Evolutionary conservation across 306 rosid species (phyloP).

Genomic region (Corylus americana): DNA sequence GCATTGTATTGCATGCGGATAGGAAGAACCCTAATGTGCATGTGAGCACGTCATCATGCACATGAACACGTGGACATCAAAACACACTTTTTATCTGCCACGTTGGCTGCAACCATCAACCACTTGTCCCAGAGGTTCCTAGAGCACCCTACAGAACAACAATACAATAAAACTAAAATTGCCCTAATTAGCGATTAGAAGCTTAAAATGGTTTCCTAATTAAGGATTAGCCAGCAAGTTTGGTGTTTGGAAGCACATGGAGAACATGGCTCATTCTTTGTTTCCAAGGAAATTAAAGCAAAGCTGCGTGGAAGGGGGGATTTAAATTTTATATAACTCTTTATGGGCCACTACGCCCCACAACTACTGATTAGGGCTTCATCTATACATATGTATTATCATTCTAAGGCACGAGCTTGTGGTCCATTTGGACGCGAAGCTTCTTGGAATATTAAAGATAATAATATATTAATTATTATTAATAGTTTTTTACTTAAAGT

Average conservation of each 20-base stretch:
- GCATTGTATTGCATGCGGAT: background rate
- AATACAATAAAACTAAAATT: background rate
- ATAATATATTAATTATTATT: background rate
- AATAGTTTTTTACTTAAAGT: too few relatives aligned
- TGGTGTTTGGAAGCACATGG: constrained; percentile 9
- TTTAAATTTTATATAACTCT: background rate
- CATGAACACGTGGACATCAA: constrained; percentile 8
- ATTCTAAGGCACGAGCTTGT: background rate
- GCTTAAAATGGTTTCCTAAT: background rate
- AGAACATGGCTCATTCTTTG: constrained; percentile 2
- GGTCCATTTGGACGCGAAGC: background rate
- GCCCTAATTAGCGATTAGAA: background rate
- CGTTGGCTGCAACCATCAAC: constrained; percentile 11
- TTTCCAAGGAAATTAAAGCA: background rate
- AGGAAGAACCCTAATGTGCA: background rate
- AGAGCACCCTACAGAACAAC: constrained; percentile 3
- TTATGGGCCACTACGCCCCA: constrained; percentile 1
- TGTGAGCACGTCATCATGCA: constrained; percentile 9
- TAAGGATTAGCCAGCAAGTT: background rate
- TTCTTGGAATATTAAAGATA: background rate
- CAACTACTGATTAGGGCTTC: background rate
- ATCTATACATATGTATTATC: background rate
- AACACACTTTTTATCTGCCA: constrained; percentile 1
- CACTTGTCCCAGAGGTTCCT: constrained; percentile 2
- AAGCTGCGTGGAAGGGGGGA: background rate